A percentile compares a stretch with the other conserved stretches of the same genome.
Evolutionary conservation across 23 red algal genomes (phyloP).

Genomic region (Gracilaria gracilis): DNA sequence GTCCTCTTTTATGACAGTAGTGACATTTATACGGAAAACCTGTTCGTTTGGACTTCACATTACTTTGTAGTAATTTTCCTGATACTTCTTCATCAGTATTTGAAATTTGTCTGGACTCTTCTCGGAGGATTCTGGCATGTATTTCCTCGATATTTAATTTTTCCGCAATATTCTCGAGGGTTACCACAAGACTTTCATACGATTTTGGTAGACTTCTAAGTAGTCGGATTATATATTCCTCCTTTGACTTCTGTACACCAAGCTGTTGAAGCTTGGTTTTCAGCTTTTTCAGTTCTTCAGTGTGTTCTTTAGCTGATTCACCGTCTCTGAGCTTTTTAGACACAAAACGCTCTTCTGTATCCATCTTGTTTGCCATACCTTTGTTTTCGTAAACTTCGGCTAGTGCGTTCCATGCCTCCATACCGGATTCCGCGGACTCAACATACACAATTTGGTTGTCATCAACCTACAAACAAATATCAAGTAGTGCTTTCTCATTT

Average conservation of each 20-base stretch:
- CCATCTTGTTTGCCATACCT: not conserved
- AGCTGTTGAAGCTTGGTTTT: slow-evolving; percentile 1
- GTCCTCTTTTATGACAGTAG: not conserved
- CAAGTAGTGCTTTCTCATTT: not conserved
- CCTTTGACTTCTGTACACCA: slow-evolving; percentile 5
- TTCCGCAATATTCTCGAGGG: slow-evolving; percentile 4
- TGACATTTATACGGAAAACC: slow-evolving; percentile 9
- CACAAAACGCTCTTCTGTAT: not conserved
- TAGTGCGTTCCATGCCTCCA: not conserved
- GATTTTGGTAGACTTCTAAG: slow-evolving; percentile 17
- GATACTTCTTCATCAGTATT: too few relatives aligned
- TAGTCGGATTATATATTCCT: slow-evolving; percentile 23
- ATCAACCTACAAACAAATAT: slow-evolving; percentile 4
- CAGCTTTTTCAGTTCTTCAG: slow-evolving; percentile 13
- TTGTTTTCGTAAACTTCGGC: slow-evolving; percentile 4
- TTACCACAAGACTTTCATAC: slow-evolving; percentile 1
- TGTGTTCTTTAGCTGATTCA: slow-evolving; percentile 7
- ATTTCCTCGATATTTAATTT: slow-evolving; percentile 26
- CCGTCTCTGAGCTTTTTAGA: not conserved
- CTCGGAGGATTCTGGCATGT: not conserved
- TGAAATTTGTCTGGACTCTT: slow-evolving; percentile 10
- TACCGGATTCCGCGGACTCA: not conserved
- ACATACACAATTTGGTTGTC: slow-evolving; percentile 1
- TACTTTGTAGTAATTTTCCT: too few relatives aligned
- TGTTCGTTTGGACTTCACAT: not conserved